These are phyloP conservation scores for Alloteropsis semialata DNA, from an alignment of 176 grass and related monocot species.

Conservation along the genomic window DNA sequence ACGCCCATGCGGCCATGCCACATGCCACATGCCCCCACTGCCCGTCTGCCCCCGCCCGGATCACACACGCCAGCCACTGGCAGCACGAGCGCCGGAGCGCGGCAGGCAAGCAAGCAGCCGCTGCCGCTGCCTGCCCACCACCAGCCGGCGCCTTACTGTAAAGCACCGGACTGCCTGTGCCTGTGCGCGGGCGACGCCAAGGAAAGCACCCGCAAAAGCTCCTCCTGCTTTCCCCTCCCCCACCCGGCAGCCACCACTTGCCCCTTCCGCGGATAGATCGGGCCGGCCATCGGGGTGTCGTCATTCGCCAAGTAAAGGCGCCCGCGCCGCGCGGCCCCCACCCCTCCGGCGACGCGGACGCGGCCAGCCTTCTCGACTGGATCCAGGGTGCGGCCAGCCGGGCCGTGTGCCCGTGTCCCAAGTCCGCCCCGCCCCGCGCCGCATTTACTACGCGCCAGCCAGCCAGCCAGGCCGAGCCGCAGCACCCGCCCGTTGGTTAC, in stretches of 20 bases:
- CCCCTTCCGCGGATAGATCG: not conserved
- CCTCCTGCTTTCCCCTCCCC: not conserved
- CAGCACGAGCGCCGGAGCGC: not conserved
- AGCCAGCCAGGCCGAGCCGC: not conserved
- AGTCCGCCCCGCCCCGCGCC: not conserved
- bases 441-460: constrained; percentile 22
- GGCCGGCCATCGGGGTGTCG: too few species aligned
- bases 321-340: not conserved
- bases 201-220: not conserved
- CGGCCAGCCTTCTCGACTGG: constrained; percentile 3
- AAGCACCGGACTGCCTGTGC: not conserved
- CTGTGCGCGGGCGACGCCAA: not conserved
- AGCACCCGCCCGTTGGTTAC: constrained; percentile 30
- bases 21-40: constrained; percentile 22
- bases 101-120: not conserved
- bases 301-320: constrained; percentile 28
- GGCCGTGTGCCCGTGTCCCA: not conserved
- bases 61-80: not conserved
- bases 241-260: not conserved
- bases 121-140: not conserved
- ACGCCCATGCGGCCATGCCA: not conserved
- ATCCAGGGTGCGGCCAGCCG: constrained; percentile 40
- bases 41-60: constrained; percentile 4
- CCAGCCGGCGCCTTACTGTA: constrained; percentile 32
- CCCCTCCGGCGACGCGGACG: not conserved